phyloP scores from a whole-genome alignment of 2,329 filamentous ascomycete genomes.

The Trichoderma citrinoviride region DNA sequence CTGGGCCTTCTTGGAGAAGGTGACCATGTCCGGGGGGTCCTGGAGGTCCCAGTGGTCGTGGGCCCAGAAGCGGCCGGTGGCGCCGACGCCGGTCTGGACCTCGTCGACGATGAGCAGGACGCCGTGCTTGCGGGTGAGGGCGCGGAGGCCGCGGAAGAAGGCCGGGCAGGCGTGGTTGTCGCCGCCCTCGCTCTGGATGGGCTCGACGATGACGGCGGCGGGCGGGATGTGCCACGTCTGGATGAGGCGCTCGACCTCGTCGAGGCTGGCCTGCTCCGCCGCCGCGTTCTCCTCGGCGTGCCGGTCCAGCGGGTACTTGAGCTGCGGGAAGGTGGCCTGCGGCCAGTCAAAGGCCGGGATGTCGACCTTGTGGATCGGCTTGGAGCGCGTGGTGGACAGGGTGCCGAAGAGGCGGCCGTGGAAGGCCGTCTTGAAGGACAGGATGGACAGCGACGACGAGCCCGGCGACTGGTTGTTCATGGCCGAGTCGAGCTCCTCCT shows the following conservation, averaged over 20 bases:
- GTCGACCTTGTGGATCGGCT: conserved; percentile 92
- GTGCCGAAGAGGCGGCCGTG: conserved; percentile 87
- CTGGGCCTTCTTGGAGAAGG: conserved; percentile 94
- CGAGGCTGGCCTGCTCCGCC: conserved; percentile 76
- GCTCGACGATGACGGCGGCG: conserved; percentile 81
- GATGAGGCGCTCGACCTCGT: conserved; percentile 80
- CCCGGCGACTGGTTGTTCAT: conserved; percentile 83
- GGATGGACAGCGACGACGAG: conserved; percentile 72
- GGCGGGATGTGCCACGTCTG: conserved; percentile 75
- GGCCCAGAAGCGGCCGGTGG: conserved; percentile 93
- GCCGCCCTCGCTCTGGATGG: conserved; percentile 89
- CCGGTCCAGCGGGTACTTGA: conserved; percentile 84
- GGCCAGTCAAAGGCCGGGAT: conserved; percentile 96
- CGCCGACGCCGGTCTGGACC: conserved; percentile 89
- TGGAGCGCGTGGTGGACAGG: conserved; percentile 84
- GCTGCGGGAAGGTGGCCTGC: conserved; percentile 77
- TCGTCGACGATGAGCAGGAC: conserved; percentile 90
- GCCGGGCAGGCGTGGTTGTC: conserved; percentile 88
- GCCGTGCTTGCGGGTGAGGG: conserved; percentile 71
- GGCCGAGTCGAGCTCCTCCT: conserved; percentile 67
- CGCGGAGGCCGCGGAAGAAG: conserved; percentile 83
- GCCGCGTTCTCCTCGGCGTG: conserved; percentile 76
- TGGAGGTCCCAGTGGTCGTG: conserved; percentile 89
- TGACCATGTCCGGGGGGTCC: conserved; percentile 85
- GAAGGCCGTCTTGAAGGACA: conserved; percentile 86